Base-by-base conservation (phyloP, 257 asterid species). In the Leptodermis oblonga region DNA sequence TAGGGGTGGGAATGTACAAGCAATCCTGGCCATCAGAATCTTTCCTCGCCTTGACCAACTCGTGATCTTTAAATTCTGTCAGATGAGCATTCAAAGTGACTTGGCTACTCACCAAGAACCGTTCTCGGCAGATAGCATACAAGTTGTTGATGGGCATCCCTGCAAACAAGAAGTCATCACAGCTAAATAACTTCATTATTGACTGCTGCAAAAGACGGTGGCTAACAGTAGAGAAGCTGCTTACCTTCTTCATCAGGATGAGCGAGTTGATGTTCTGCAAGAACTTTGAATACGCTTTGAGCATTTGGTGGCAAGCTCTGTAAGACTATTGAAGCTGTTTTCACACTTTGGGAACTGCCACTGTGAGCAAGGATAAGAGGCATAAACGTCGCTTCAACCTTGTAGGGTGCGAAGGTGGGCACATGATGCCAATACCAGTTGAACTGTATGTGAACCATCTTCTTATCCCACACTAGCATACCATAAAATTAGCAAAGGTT, bases 301-400 rank as follows among this genome's bases (percentile, higher is more conserved):
- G 99, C 99, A 79, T 91, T 91, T 7, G 96, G 97, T 1, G 99
- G 89, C 85, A 93, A 82, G 72, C 99, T 91, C 82, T 91, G 94
- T 62, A 93, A 78, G 34, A 93, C 99, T 76, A 93, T 84, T 15
- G 97, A 86, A 66, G 96, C 96, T 69, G 96, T 91, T 82, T 87
- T 93, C 74, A 91, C 89, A 67, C 78, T 91, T 74, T 93, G 97
- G 17, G 85, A 87, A 5, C 78, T 76, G 33, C 97, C 92, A 65
- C 73, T 82, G 58, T 89, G 99, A 34, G 96, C 82, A n/a, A 93
- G 96, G 70, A 93, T 80, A 58, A 85, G 82, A 48, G 99, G 96
- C 64, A 79, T 77, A 79, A 90, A 93, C 76, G 77, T 81, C 74
- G 95, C 96, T 87, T 93, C 97, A 9, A 85, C 83, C 72, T 84